These are phyloP conservation scores for Euphorbia schlechtendalii DNA, from an alignment of 441 rosid species.

Conservation along the genomic window DNA sequence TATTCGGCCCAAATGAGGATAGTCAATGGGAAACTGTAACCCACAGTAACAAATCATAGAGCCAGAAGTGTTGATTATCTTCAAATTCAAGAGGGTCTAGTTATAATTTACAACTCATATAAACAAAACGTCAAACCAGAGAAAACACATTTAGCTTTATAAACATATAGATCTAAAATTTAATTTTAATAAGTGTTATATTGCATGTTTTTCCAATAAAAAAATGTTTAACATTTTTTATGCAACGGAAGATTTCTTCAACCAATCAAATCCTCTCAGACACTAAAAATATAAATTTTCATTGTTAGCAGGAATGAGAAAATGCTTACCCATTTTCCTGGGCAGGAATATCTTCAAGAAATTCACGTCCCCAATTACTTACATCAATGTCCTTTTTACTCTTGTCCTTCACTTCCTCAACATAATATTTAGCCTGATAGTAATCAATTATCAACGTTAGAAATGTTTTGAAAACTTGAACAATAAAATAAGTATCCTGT, in stretches of 20 bases:
- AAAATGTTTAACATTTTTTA: too few species aligned
- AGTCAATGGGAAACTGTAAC: too few species aligned
- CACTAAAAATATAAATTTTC: not conserved
- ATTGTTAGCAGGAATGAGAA: not conserved
- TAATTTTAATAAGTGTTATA: too few species aligned
- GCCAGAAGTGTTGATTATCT: too few species aligned
- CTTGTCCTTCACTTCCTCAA: conserved; percentile 84
- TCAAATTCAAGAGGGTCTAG: too few species aligned
- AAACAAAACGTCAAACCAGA: too few species aligned
- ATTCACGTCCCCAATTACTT: conserved; percentile 57
- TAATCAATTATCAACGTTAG: too few species aligned
- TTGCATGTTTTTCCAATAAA: too few species aligned
- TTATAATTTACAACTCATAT: too few species aligned
- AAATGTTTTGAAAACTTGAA: conserved; percentile 13
- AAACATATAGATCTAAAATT: not conserved
- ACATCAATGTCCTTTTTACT: conserved; percentile 47
- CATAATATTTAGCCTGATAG: conserved; percentile 63
- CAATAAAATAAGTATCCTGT: not conserved
- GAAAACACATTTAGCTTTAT: too few species aligned
- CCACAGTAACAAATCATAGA: too few species aligned
- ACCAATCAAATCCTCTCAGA: not conserved
- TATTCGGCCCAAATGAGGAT: too few species aligned
- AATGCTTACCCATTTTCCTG: conserved; percentile 66
- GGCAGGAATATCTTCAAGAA: conserved; percentile 61
- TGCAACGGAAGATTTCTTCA: conserved; percentile 11